A percentile compares a stretch with the other conserved stretches of the same genome.
These are phyloP conservation scores for Asterella californica DNA, from an alignment of 225 moss, liverwort and hornwort species.

Conservation along the genomic window DNA sequence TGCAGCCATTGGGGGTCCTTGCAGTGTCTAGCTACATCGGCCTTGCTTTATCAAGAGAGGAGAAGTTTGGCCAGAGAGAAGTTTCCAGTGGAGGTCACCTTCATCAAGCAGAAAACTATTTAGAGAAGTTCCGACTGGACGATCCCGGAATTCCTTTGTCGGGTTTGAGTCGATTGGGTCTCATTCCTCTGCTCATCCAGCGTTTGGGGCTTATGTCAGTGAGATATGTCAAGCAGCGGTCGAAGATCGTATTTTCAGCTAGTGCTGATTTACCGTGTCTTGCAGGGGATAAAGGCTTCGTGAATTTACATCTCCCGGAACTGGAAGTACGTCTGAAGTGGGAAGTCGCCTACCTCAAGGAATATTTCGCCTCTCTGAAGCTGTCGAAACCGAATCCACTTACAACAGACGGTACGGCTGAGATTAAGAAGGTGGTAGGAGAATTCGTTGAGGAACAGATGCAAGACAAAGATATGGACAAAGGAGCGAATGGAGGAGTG, in stretches of 20 bases:
- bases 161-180: too few species aligned
- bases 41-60: too few species aligned
- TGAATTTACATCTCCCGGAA: conserved; percentile 65
- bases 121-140: neutral
- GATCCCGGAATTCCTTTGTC: neutral
- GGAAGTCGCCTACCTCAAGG: conserved; percentile 50
- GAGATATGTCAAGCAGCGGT: neutral
- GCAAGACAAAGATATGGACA: conserved; percentile 25
- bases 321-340: conserved; percentile 55
- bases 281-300: conserved; percentile 49
- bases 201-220: neutral
- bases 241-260: neutral
- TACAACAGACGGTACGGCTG: conserved; percentile 39
- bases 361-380: conserved; percentile 29
- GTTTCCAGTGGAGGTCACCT: too few species aligned
- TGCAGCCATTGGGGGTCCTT: too few species aligned
- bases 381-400: conserved; percentile 35
- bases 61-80: too few species aligned
- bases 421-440: conserved; percentile 42
- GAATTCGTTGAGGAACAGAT: conserved; percentile 60
- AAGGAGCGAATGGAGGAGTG: conserved; percentile 68
- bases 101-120: too few species aligned
- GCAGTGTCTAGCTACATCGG: too few species aligned
- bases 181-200: neutral
- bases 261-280: neutral